Percentiles rank a stretch among this genome's conserved stretches.
phyloP scores from a whole-genome alignment of 805 yeast species.

The Sugiyamaella boreocaroliniensis region DNA sequence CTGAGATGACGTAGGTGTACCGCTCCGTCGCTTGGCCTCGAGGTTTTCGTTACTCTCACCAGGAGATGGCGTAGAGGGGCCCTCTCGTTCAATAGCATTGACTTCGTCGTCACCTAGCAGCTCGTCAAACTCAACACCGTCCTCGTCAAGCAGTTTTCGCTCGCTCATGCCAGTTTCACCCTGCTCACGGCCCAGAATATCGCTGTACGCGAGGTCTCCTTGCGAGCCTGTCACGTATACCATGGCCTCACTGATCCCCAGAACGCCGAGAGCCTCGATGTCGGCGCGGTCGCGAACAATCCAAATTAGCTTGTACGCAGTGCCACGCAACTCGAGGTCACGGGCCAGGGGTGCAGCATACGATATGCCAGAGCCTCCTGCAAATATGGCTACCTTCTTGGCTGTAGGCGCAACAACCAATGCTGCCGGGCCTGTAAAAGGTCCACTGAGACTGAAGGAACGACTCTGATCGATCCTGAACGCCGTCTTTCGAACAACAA shows the following conservation, averaged over 20 bases:
- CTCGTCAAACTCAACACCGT: conserved; percentile 18
- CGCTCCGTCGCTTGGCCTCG: neutral
- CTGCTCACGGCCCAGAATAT: conserved; percentile 45
- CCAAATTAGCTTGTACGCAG: conserved; percentile 75
- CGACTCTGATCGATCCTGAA: conserved; percentile 14
- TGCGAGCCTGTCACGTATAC: conserved; percentile 34
- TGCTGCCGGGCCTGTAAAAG: conserved; percentile 23
- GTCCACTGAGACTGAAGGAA: conserved; percentile 36
- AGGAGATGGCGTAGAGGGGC: neutral
- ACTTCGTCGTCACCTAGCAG: conserved; percentile 8
- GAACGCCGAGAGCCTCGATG: conserved; percentile 69
- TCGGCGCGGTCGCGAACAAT: conserved; percentile 73
- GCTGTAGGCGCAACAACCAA: conserved; percentile 39
- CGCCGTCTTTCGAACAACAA: conserved; percentile 36
- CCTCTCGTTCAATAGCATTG: conserved; percentile 4
- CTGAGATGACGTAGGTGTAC: neutral
- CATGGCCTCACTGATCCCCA: conserved; percentile 35
- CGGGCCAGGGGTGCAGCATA: conserved; percentile 77
- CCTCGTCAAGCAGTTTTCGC: conserved; percentile 8
- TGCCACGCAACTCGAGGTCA: conserved; percentile 57
- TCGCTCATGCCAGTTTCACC: conserved; percentile 27
- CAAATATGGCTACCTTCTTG: conserved; percentile 41
- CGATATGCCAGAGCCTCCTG: conserved; percentile 79
- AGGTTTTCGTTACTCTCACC: conserved; percentile 7
- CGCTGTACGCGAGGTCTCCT: conserved; percentile 35